Evolutionary conservation across 2,329 filamentous ascomycete genomes (phyloP), one percentile per base, ranked within the genome.

Genomic region (Phaeosphaeria sp.): DNA sequence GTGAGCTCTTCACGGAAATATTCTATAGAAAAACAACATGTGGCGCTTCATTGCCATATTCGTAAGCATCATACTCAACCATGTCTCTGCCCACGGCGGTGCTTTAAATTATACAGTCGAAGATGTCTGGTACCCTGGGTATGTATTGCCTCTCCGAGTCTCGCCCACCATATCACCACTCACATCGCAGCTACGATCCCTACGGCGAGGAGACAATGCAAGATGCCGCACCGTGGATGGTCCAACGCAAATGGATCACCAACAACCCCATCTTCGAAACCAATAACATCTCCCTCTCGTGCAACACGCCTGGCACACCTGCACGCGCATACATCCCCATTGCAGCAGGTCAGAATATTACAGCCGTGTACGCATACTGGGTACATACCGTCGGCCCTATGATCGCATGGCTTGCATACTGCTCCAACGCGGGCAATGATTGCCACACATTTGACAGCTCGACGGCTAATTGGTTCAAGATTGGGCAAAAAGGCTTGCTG

Each of bases 311-410:
- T 7, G 70, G 70, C 25, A 65, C 22, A 4, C 65, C 70, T n/a
- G 70, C 68, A 0, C 59, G 52, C 23, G 39, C 67, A 46, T 68
- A 57, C 54, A 70, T 72, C 50, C 68, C 69, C 44, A 66, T 74
- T 22, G 52, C 47, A 36, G 64, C 71, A 20, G 71, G 71, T 52
- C 46, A 67, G 15, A 66, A 67, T 46, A 62, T 74, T 54, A 68
- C 69, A 18, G 70, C 68, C 7, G 68, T 68, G 1, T 74, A 74
- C 60, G 58, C 60, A 46, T 62, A 58, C 52, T 74, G 70, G 71
- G 60, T 72, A 10, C 70, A 74, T 48, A 74, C 69, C 10, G 66
- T 74, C 21, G 71, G 70, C 0, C 71, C 71, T 0, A 73, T 74
- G 69, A 62, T 73, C 27, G 64, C 59, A 3, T 73, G 70, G 70